phyloP scores from a whole-genome alignment of 352 stramenopile genomes.

The Phytophthora foliorum region DNA sequence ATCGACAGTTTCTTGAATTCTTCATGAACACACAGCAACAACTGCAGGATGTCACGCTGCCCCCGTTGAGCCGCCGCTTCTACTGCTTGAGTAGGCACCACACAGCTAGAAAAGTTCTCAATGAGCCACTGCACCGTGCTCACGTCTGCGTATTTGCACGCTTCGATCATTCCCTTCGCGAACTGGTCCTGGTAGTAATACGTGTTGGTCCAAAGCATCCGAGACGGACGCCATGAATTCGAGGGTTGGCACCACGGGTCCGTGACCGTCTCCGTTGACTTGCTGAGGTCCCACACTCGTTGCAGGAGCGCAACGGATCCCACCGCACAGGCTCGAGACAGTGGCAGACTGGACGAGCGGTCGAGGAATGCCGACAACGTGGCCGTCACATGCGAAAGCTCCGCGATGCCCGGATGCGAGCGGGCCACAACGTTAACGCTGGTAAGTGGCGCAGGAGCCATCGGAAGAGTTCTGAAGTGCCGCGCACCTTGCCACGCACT shows the following conservation, averaged over 20 bases:
- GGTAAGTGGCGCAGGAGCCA: slow-evolving; percentile 31
- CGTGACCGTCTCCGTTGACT: slow-evolving; percentile 14
- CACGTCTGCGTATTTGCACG: slow-evolving; percentile 25
- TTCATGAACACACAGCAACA: slow-evolving; percentile 26
- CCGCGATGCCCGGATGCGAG: slow-evolving; percentile 24
- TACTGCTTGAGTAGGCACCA: slow-evolving; percentile 26
- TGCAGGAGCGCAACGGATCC: slow-evolving; percentile 28
- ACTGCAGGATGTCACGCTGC: slow-evolving; percentile 23
- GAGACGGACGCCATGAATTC: slow-evolving; percentile 28
- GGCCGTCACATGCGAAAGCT: slow-evolving; percentile 33
- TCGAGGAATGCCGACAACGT: slow-evolving; percentile 32
- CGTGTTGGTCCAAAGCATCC: slow-evolving; percentile 34
- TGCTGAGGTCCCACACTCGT: slow-evolving; percentile 26
- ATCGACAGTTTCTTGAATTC: slow-evolving; percentile 24
- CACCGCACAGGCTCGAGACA: slow-evolving; percentile 29
- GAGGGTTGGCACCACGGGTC: slow-evolving; percentile 26
- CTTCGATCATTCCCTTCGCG: slow-evolving; percentile 24
- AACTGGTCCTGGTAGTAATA: slow-evolving; percentile 42
- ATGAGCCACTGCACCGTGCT: slow-evolving; percentile 31
- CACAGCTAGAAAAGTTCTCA: slow-evolving; percentile 22
- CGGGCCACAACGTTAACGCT: slow-evolving; percentile 28
- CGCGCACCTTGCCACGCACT: slow-evolving; percentile 11
- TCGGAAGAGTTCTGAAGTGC: slow-evolving; percentile 12
- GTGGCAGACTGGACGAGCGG: slow-evolving; percentile 24
- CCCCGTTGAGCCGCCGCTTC: slow-evolving; percentile 25